These are phyloP conservation scores for Tolypocladium guangdongense DNA, from an alignment of 2,329 filamentous ascomycete genomes.

Conservation along the genomic window DNA sequence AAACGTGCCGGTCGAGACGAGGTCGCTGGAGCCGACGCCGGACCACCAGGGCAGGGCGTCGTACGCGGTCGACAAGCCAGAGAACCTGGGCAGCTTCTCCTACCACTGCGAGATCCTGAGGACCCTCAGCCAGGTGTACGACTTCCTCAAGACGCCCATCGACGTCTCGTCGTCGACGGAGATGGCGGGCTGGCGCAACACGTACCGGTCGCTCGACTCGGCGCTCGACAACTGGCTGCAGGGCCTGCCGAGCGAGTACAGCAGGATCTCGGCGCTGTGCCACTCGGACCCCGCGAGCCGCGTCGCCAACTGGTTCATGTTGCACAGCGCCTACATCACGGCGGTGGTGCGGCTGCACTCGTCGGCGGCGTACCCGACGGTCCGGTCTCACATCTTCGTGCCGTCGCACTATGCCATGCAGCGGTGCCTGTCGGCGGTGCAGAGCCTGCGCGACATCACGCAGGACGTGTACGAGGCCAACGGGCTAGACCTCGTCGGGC, in stretches of 20 bases:
- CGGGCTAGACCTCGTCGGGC: slow-evolving; percentile 29
- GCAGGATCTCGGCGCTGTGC: slow-evolving; percentile 32
- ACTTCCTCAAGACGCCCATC: slow-evolving; percentile 28
- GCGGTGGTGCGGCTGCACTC: slow-evolving; percentile 33
- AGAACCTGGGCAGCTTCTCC: slow-evolving; percentile 33
- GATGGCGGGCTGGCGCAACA: slow-evolving; percentile 29
- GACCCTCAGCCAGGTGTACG: slow-evolving; percentile 30
- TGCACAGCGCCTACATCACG: slow-evolving; percentile 33
- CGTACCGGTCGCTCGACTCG: slow-evolving; percentile 26
- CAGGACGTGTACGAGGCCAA: slow-evolving; percentile 32
- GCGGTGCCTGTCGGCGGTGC: slow-evolving; percentile 30
- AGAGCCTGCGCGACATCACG: slow-evolving; percentile 31
- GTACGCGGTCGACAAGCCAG: slow-evolving; percentile 24
- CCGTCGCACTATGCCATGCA: slow-evolving; percentile 35
- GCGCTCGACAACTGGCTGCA: slow-evolving; percentile 30
- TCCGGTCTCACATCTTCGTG: slow-evolving; percentile 28
- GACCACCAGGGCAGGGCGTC: slow-evolving; percentile 13
- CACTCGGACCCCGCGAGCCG: slow-evolving; percentile 33
- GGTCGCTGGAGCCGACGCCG: slow-evolving; percentile 15
- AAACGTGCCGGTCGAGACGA: slow-evolving; percentile 31
- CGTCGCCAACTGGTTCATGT: slow-evolving; percentile 35
- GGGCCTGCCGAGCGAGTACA: slow-evolving; percentile 31
- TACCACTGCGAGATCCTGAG: slow-evolving; percentile 34
- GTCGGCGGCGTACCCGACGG: slow-evolving; percentile 29
- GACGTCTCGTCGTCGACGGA: slow-evolving; percentile 26